A percentile compares a stretch with the other conserved stretches of the same genome.
Evolutionary conservation across 176 grass and related monocot genomes (phyloP).

Genomic region (Oryza punctata): DNA sequence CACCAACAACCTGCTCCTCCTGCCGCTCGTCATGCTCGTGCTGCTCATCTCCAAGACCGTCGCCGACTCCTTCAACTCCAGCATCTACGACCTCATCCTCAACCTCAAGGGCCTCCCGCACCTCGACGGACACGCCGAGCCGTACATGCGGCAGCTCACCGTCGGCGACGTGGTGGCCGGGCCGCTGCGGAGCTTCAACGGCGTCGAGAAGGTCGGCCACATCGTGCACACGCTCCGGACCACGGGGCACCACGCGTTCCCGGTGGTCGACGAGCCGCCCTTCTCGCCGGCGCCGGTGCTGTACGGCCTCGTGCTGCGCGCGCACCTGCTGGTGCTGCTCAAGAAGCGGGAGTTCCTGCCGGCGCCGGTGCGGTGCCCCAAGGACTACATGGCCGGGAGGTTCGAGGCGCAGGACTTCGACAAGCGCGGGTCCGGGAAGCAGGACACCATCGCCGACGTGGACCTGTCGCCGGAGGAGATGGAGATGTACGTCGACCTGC

Average conservation of each 20-base stretch:
- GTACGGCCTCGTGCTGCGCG: conserved; percentile 74
- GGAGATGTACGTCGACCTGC: conserved; percentile 95
- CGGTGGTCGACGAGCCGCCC: conserved; percentile 80
- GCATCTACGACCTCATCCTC: conserved; percentile 87
- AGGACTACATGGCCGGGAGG: conserved; percentile 32
- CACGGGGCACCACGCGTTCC: conserved; percentile 86
- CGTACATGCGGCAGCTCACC: conserved; percentile 91
- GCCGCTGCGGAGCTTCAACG: conserved; percentile 65
- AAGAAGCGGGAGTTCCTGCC: conserved; percentile 68
- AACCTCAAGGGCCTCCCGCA: conserved; percentile 77
- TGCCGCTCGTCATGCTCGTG: conserved; percentile 89
- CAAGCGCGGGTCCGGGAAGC: conserved; percentile 85
- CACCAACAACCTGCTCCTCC: conserved; percentile 92
- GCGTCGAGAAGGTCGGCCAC: conserved; percentile 78
- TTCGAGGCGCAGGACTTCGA: conserved; percentile 82
- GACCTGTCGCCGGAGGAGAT: conserved; percentile 78
- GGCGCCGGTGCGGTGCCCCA: conserved; percentile 26
- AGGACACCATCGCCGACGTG: conserved; percentile 58
- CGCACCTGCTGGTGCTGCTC: conserved; percentile 75
- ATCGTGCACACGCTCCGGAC: conserved; percentile 70
- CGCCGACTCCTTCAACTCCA: conserved; percentile 84
- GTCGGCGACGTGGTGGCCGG: conserved; percentile 73
- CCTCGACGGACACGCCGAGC: conserved; percentile 84
- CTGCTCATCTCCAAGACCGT: conserved; percentile 90
- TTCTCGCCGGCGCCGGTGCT: conserved; percentile 58